Evolutionary conservation across 371 early-diverging fungal genomes (phyloP).

Genomic region (Rhizopus sp.): DNA sequence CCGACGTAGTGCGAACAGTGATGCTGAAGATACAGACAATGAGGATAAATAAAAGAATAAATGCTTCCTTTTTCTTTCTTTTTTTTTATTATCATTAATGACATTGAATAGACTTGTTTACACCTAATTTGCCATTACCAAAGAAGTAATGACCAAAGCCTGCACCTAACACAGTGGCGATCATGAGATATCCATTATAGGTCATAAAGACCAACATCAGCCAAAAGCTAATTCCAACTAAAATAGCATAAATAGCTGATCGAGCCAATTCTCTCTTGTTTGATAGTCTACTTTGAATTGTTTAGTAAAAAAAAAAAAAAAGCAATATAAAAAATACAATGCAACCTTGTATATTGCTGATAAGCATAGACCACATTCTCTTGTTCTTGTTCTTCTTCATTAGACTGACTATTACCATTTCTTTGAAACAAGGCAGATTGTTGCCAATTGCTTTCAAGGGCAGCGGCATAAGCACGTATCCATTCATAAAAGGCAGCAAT

Average conservation of each 20-base stretch:
- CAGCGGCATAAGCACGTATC: conserved; percentile 51
- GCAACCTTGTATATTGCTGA: conserved; percentile 14
- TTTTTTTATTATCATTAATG: conserved; percentile 24
- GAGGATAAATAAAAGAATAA: conserved; percentile 5
- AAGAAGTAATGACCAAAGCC: conserved; percentile 72
- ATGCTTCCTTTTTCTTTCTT: background rate
- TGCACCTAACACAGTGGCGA: conserved; percentile 70
- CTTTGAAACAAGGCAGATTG: conserved; percentile 18
- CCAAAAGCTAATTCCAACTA: conserved; percentile 67
- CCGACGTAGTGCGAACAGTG: conserved; percentile 5
- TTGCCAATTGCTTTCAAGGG: conserved; percentile 49
- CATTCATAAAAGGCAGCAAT: conserved; percentile 68
- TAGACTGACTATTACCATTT: conserved; percentile 8
- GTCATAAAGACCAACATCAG: conserved; percentile 87
- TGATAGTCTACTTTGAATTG: conserved; percentile 11
- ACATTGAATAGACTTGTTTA: conserved; percentile 43
- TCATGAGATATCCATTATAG: conserved; percentile 80
- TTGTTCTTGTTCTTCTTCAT: conserved; percentile 14
- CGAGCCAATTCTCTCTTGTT: conserved; percentile 51
- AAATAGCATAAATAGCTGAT: conserved; percentile 57
- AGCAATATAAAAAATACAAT: background rate
- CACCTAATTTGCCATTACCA: conserved; percentile 34
- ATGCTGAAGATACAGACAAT: too few species aligned
- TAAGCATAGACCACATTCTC: conserved; percentile 18
- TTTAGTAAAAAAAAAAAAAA: too few species aligned